These are phyloP conservation scores for Backusella circina DNA, from an alignment of 192 early-diverging fungal species.

Conservation along the genomic window DNA sequence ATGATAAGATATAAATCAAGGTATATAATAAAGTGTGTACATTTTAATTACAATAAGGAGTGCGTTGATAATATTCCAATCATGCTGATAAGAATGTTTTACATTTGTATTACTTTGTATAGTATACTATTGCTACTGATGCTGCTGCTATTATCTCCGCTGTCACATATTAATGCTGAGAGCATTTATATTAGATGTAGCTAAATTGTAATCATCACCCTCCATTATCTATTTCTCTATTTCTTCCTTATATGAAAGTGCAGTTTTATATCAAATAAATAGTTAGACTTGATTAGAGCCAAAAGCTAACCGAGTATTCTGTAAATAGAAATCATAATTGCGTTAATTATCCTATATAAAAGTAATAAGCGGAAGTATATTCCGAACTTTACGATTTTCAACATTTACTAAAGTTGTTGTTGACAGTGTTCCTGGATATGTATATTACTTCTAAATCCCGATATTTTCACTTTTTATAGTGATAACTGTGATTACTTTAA, in stretches of 20 bases:
- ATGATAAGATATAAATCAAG: not conserved
- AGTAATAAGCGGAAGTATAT: not conserved
- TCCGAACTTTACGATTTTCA: not conserved
- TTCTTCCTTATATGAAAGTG: not conserved
- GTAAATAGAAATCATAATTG: not conserved
- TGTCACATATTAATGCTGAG: not conserved
- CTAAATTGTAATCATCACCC: not conserved
- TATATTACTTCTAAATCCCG: too few relatives aligned
- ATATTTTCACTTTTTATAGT: too few relatives aligned
- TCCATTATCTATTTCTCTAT: not conserved
- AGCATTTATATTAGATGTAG: not conserved
- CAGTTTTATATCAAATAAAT: too few relatives aligned
- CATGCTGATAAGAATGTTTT: not conserved
- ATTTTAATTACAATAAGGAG: not conserved
- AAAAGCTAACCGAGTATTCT: not conserved
- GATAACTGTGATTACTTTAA: too few relatives aligned
- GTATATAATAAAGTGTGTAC: not conserved
- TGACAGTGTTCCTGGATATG: not conserved
- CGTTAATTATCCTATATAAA: not conserved
- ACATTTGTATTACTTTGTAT: too few relatives aligned
- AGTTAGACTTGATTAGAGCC: too few relatives aligned
- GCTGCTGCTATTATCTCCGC: not conserved
- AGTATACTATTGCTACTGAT: not conserved
- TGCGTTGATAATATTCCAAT: not conserved
- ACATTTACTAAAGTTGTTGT: not conserved